A percentile compares a stretch with the other conserved stretches of the same genome.
phyloP scores from a whole-genome alignment of 352 stramenopile genomes.

The Aphanomyces euteiches region DNA sequence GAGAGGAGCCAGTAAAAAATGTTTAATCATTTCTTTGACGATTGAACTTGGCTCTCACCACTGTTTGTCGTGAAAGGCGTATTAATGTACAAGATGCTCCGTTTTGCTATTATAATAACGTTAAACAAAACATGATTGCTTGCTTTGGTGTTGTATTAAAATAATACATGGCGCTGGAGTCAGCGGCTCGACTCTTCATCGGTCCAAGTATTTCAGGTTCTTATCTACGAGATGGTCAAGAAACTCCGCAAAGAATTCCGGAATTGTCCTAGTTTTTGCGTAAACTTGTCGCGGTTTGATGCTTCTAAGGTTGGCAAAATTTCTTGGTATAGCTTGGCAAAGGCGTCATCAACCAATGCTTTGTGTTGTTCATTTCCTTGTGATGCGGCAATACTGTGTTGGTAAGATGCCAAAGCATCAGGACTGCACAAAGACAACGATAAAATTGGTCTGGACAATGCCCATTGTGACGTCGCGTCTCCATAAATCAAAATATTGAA shows the following conservation, averaged over 20 bases:
- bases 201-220: too few species aligned
- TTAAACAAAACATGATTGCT: too few species aligned
- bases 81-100: too few species aligned
- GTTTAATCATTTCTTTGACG: too few species aligned
- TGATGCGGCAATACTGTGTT: constrained; percentile 92
- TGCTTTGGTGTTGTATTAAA: too few species aligned
- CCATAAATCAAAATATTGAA: constrained; percentile 98
- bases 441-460: constrained; percentile 96
- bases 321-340: constrained; percentile 94
- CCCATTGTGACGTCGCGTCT: constrained; percentile 96
- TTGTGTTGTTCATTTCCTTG: constrained; percentile 92
- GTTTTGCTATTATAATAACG: too few species aligned
- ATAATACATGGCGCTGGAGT: too few species aligned
- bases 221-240: constrained; percentile 80
- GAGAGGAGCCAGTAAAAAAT: too few species aligned
- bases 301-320: constrained; percentile 95
- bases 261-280: constrained; percentile 96
- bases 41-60: too few species aligned
- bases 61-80: too few species aligned
- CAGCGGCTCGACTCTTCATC: too few species aligned
- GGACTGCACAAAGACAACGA: constrained; percentile 96
- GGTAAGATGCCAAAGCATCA: constrained; percentile 89
- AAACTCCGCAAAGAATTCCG: constrained; percentile 93
- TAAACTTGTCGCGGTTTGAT: constrained; percentile 98
- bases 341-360: constrained; percentile 92